These are phyloP conservation scores for Penicillium manginii DNA, from an alignment of 495 filamentous ascomycete species.

Conservation along the genomic window DNA sequence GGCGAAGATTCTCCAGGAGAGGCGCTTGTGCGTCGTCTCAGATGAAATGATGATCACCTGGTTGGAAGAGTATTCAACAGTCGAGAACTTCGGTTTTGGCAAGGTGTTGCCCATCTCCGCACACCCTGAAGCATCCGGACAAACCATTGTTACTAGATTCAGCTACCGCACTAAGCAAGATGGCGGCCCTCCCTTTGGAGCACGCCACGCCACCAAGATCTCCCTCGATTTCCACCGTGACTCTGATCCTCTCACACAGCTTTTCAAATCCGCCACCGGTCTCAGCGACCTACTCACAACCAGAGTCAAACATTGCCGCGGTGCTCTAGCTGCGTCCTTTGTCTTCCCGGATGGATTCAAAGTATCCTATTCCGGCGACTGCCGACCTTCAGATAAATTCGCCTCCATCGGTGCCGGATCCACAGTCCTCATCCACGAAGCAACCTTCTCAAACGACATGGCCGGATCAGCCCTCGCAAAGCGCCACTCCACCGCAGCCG, in stretches of 20 bases:
- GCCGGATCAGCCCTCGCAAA: slow-evolving; percentile 78
- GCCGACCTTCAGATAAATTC: slow-evolving; percentile 74
- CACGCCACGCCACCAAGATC: slow-evolving; percentile 21
- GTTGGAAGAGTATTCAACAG: slow-evolving; percentile 73
- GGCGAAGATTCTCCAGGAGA: slow-evolving; percentile 43
- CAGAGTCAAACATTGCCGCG: slow-evolving; percentile 74
- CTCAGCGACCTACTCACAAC: slow-evolving; percentile 54
- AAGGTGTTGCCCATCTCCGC: slow-evolving; percentile 55
- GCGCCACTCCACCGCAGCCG: slow-evolving; percentile 83
- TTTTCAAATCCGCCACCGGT: slow-evolving; percentile 46
- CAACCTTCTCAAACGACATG: slow-evolving; percentile 90
- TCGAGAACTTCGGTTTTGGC: slow-evolving; percentile 77
- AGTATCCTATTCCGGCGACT: slow-evolving; percentile 91
- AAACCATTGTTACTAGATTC: slow-evolving; percentile 29
- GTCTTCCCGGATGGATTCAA: slow-evolving; percentile 82
- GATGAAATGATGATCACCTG: slow-evolving; percentile 68
- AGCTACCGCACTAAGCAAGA: slow-evolving; percentile 34
- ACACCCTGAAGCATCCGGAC: slow-evolving; percentile 16
- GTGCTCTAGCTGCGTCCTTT: slow-evolving; percentile 74
- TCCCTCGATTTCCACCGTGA: slow-evolving; percentile 32
- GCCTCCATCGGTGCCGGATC: slow-evolving; percentile 69
- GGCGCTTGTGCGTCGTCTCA: slow-evolving; percentile 62
- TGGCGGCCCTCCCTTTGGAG: slow-evolving; percentile 34
- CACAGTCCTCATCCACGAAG: slow-evolving; percentile 90
- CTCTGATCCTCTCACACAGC: slow-evolving; percentile 30